Evolutionary conservation across 2,329 filamentous ascomycete genomes (phyloP), one percentile per base, ranked within the genome.

Genomic region (Ceratocystis huliohia): DNA sequence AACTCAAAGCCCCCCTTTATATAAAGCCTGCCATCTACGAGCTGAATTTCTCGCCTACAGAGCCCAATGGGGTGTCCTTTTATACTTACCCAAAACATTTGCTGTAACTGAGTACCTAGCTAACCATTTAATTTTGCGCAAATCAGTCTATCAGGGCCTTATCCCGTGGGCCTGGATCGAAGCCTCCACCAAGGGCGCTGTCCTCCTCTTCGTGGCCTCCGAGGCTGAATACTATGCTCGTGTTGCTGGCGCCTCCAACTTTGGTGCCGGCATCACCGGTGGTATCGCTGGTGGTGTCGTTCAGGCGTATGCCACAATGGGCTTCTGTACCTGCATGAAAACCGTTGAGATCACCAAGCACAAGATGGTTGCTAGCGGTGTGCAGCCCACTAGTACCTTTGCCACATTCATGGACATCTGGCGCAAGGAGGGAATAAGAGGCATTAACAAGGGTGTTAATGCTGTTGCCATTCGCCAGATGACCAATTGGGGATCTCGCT

Each of bases 261-360:
- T 99, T 77, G 81, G 88, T 64, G 85, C 87, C 71, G 94, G 94
- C 75, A 97, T 99, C 79, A 75, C 82, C 41, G 94, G 94, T 74
- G 94, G 94, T 78, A 91, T 99, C 82, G 83, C 86, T 25, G 94
- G 94, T 75, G 94, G 94, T 83, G 86, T 99, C 68, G 94, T 93
- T 61, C 94, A 99, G 81, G 94, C 94, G 68, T 99, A 99, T 77
- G 94, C 94, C 71, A 99, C 94, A 76, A 99, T 99, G 93, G 94
- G 94, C 72, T 99, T 99, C 86, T 99, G 94, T 80, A 99, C 94
- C 69, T 99, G 94, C 85, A 99, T 99, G 94, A 99, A 99, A 87
- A 99, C 94, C 70, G 94, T 97, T 71, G 94, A 99, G 79, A 99
- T 99, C 79, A 99, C 94, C 75, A 95, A 96, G 81, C 88, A 94